phyloP scores from a whole-genome alignment of 1,284 basidiomycete species.

The Neolentinus lepideus region DNA sequence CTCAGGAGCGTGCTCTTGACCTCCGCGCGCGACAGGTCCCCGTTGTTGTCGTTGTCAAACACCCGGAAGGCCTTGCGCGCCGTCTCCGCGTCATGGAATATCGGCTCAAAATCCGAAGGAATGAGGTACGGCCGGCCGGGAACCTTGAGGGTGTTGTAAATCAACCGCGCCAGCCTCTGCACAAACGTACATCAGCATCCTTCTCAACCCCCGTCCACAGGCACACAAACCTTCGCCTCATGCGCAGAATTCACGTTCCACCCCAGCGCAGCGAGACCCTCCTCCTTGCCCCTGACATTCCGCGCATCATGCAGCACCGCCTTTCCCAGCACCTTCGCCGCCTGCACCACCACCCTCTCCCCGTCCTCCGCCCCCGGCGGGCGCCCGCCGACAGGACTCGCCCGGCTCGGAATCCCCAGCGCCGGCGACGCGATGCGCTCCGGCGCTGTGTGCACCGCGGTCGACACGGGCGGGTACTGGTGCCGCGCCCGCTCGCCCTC shows the following conservation, averaged over 20 bases:
- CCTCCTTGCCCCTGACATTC: slow-evolving; percentile 49
- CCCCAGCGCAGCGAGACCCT: slow-evolving; percentile 30
- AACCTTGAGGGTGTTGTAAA: slow-evolving; percentile 56
- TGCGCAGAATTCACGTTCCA: slow-evolving; percentile 48
- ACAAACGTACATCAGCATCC: slow-evolving; percentile 13
- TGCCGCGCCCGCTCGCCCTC: slow-evolving; percentile 16
- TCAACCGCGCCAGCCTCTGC: slow-evolving; percentile 59
- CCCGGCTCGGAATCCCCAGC: background rate
- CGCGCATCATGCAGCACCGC: slow-evolving; percentile 69
- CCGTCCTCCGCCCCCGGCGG: slow-evolving; percentile 11
- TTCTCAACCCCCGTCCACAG: slow-evolving; percentile 3
- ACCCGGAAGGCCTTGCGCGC: slow-evolving; percentile 67
- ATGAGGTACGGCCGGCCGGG: slow-evolving; percentile 49
- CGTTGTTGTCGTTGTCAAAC: slow-evolving; percentile 73
- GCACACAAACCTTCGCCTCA: slow-evolving; percentile 53
- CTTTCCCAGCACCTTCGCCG: slow-evolving; percentile 58
- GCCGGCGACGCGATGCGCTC: background rate
- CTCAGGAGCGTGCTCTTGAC: slow-evolving; percentile 66
- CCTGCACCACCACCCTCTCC: slow-evolving; percentile 33
- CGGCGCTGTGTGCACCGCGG: slow-evolving; percentile 7
- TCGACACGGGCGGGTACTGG: slow-evolving; percentile 30
- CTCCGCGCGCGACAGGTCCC: slow-evolving; percentile 72
- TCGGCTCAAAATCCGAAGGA: slow-evolving; percentile 64
- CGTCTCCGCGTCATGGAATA: slow-evolving; percentile 48
- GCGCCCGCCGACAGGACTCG: background rate